Percentiles rank a stretch among this genome's conserved stretches.
phyloP scores from a whole-genome alignment of 768 basidiomycete species.

The Lactarius sp. region DNA sequence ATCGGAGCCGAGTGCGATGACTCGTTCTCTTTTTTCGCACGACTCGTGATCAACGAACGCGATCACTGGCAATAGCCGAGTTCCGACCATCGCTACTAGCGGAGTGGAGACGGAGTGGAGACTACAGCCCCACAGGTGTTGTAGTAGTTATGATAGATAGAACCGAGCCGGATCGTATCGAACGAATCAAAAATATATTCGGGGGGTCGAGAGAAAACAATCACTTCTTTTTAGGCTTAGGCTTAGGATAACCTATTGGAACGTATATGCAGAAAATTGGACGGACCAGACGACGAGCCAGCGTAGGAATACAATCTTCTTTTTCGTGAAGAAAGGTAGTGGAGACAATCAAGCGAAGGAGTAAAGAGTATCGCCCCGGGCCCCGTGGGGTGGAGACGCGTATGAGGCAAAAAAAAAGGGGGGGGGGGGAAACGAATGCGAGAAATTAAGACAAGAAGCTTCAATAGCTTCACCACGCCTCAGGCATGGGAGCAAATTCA shows the following conservation, averaged over 20 bases:
- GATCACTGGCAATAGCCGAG: neutral
- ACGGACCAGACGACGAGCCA: neutral
- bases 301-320: neutral
- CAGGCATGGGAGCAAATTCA: constrained; percentile 72
- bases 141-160: too few relatives aligned
- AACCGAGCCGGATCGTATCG: neutral
- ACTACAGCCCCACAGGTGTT: too few relatives aligned
- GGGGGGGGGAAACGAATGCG: neutral
- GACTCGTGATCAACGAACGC: neutral
- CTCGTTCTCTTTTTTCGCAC: neutral
- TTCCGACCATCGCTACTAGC: too few relatives aligned
- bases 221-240: neutral
- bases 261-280: neutral
- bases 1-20: constrained; percentile 7
- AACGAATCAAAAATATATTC: neutral
- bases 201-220: neutral
- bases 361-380: neutral
- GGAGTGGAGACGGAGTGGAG: too few relatives aligned
- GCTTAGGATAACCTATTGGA: constrained; percentile 19
- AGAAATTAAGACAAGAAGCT: neutral
- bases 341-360: neutral
- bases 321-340: neutral
- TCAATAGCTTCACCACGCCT: constrained; percentile 75
- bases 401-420: neutral
- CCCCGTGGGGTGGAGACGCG: neutral